Conservation (phyloP, 139 green algal species). For the Chlorella sp. region DNA sequence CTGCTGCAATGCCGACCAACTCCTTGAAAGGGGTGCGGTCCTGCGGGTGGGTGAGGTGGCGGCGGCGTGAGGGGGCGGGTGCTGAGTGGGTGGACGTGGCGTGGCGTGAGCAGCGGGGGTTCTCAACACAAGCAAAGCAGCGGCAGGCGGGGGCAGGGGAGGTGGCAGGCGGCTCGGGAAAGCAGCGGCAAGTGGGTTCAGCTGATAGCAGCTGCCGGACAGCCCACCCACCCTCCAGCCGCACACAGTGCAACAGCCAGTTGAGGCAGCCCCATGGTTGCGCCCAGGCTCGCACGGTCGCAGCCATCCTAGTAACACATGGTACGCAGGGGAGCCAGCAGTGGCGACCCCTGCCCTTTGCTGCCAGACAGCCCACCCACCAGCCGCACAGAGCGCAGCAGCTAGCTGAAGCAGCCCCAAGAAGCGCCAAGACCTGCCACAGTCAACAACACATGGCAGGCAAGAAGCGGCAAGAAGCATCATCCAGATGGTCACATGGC, state of each 20-base stretch:
- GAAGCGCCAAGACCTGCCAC: background rate
- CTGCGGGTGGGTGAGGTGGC: conserved; percentile 62
- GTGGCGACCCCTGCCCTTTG: too few relatives aligned
- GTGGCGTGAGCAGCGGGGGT: background rate
- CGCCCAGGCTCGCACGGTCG: too few relatives aligned
- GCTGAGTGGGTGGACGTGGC: background rate
- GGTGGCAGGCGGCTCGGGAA: too few relatives aligned
- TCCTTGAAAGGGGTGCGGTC: conserved; percentile 78
- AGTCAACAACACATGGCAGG: background rate
- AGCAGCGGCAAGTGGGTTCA: too few relatives aligned
- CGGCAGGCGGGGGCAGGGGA: background rate
- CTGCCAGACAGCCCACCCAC: too few relatives aligned
- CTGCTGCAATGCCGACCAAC: conserved; percentile 56
- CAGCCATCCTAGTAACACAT: too few relatives aligned
- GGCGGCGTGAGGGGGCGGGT: background rate
- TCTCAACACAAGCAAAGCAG: too few relatives aligned
- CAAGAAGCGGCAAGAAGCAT: background rate
- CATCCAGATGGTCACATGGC: background rate
- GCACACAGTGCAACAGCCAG: too few relatives aligned
- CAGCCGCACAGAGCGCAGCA: too few relatives aligned
- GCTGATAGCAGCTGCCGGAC: background rate
- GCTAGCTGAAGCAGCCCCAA: background rate
- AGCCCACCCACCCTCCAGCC: background rate
- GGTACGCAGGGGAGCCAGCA: too few relatives aligned
- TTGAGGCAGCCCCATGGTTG: background rate